These are phyloP conservation scores for Posidonia australis DNA, from an alignment of 106 monocot species.

Conservation along the genomic window DNA sequence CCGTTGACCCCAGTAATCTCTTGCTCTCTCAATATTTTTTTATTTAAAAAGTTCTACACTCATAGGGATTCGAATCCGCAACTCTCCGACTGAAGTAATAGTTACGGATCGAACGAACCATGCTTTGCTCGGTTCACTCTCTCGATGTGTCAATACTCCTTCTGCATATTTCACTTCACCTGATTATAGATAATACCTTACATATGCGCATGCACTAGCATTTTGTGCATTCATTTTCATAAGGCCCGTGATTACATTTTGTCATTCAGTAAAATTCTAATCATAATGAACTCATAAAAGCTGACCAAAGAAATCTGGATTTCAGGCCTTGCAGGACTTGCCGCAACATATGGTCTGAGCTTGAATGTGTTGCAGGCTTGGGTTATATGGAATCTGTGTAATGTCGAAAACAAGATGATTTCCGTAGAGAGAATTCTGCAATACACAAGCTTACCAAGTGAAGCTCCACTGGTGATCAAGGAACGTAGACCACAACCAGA, in stretches of 20 bases:
- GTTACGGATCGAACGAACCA: too few relatives aligned
- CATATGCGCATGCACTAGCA: too few relatives aligned
- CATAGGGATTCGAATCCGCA: too few relatives aligned
- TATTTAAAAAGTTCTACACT: too few relatives aligned
- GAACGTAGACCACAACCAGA: constrained; percentile 31
- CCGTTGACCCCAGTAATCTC: constrained; percentile 71
- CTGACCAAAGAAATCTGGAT: constrained; percentile 2
- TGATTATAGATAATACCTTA: too few relatives aligned
- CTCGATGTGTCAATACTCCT: not conserved
- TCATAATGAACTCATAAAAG: not conserved
- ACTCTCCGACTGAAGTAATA: too few relatives aligned
- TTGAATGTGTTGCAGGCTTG: constrained; percentile 66
- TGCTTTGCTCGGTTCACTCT: too few relatives aligned
- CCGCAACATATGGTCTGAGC: constrained; percentile 76
- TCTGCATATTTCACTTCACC: not conserved
- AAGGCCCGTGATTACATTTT: too few relatives aligned
- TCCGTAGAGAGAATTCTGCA: constrained; percentile 93
- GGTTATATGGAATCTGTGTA: constrained; percentile 85
- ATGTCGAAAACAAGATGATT: constrained; percentile 93
- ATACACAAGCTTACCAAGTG: constrained; percentile 46
- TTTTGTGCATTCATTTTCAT: too few relatives aligned
- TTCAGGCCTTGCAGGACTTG: constrained; percentile 81
- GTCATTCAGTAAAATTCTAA: not conserved
- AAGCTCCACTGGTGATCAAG: constrained; percentile 49
- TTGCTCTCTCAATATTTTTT: not conserved